phyloP scores from a whole-genome alignment of 139 green algal genomes.

The Asterochloris erici region DNA sequence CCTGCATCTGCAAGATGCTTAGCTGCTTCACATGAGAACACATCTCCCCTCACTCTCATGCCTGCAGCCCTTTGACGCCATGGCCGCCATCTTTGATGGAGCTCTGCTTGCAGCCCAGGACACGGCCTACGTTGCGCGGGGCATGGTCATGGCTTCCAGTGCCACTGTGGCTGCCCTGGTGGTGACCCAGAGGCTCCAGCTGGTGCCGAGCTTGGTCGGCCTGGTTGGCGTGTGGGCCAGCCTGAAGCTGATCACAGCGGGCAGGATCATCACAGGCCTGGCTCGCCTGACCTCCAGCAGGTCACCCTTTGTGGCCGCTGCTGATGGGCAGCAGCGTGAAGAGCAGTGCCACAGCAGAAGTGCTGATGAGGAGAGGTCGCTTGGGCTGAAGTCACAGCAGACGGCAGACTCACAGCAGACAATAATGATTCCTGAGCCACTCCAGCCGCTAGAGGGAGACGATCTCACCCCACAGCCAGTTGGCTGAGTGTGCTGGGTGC shows the following conservation, averaged over 20 bases:
- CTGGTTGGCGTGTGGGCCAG: constrained; percentile 11
- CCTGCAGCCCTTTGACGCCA: constrained; percentile 25
- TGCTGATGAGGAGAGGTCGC: too few species aligned
- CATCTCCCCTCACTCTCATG: background rate
- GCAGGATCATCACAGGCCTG: background rate
- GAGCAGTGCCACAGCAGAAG: too few species aligned
- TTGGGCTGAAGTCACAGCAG: too few species aligned
- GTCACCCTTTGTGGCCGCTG: background rate
- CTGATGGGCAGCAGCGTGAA: background rate
- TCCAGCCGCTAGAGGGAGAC: too few species aligned
- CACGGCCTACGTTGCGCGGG: constrained; percentile 9
- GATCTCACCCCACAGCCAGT: too few species aligned
- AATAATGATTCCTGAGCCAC: too few species aligned
- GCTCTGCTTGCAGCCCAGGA: constrained; percentile 21
- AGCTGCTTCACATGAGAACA: background rate
- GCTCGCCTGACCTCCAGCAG: constrained; percentile 1
- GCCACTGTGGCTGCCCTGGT: background rate
- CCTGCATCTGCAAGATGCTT: background rate
- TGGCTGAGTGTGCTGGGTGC: too few species aligned
- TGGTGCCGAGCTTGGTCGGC: background rate
- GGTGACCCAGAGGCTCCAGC: background rate
- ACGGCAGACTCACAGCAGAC: too few species aligned
- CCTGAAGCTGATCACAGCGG: constrained; percentile 19
- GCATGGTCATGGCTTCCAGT: background rate
- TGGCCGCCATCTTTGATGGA: constrained; percentile 23